Evolutionary conservation across 805 yeast species (phyloP), one percentile per base, ranked within the genome.

Genomic region (Wickerhamiella vanderwaltii): DNA sequence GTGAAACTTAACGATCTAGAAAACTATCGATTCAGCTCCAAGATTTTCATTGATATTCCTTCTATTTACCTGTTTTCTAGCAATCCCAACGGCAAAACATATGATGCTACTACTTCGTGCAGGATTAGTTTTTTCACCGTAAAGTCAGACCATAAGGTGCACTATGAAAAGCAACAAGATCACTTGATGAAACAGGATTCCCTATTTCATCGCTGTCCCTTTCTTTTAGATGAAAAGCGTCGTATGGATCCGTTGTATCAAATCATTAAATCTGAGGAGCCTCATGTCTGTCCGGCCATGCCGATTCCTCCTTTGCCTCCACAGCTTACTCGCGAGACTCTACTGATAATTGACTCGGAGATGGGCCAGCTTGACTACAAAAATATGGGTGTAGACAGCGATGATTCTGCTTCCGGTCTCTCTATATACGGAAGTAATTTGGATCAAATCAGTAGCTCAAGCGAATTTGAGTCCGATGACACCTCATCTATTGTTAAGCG

Each of bases 201-300:
- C 0, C 85, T 95, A 0, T 85, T 75, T 47, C 91, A 84, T 50
- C 62, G 98, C 43, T 65, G 76, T 16, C 78, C 91, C 0, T 87
- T 85, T 55, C 58, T 88, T 22, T 56, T 88, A 6, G 69, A 71
- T 3, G 68, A 66, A 5, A 66, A 67, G 11, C 60, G 62, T 11
- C 69, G 77, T 41, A 70, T 68, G 37, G 40, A 46, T 9, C 40
- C 39, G 57, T 40, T 43, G 2, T 46, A 37, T 25, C 15, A 18
- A 7, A 13, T 9, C 5, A 32, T 9, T 6, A 17, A 22, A 6
- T 16, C 39, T 3, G 44, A 38, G 6, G 6, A 35, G 9, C 37
- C 29, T 4, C 39, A 33, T 7, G 16, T 43, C 2, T 24, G 65
- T 16, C 77, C 86, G 0, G 71, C 84, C 0, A 61, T 78, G 3